These are phyloP conservation scores for Phytophthora tubulina DNA, from an alignment of 352 stramenopile genomes.

Conservation along the genomic window DNA sequence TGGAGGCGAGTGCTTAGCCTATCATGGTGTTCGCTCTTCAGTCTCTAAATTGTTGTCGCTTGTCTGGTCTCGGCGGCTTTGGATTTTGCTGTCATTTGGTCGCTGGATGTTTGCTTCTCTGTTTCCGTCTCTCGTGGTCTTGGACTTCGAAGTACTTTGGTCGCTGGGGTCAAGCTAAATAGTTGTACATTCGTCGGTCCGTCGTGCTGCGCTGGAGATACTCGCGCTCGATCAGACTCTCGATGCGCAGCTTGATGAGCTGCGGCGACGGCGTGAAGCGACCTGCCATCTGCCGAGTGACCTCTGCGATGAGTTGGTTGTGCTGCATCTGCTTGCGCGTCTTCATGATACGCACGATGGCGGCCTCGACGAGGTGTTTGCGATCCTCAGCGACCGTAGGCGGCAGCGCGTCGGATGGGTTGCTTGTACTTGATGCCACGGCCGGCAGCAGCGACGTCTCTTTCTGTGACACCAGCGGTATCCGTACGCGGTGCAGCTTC, in stretches of 20 bases:
- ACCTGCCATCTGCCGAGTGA: conserved; percentile 87
- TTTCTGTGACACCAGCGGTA: conserved; percentile 88
- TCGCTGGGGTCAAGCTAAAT: conserved; percentile 92
- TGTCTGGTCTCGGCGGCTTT: conserved; percentile 3
- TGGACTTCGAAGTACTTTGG: conserved; percentile 3
- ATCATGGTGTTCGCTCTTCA: not conserved
- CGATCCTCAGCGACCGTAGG: conserved; percentile 96
- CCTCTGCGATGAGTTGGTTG: conserved; percentile 92
- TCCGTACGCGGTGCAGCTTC: conserved; percentile 91
- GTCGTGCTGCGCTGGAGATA: conserved; percentile 96
- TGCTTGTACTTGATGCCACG: conserved; percentile 42
- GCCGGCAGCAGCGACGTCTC: conserved; percentile 69
- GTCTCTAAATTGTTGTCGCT: conserved; percentile 8
- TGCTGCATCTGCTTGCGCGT: conserved; percentile 93
- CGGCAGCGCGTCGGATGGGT: conserved; percentile 79
- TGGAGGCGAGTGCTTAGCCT: too few species aligned
- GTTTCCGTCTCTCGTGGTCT: conserved; percentile 2
- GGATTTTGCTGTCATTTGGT: conserved; percentile 3
- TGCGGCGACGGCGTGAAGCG: conserved; percentile 95
- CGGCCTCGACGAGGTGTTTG: conserved; percentile 95
- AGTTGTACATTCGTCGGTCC: conserved; percentile 97
- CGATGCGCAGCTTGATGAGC: conserved; percentile 98
- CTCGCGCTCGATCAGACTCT: conserved; percentile 99
- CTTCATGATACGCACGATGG: conserved; percentile 98
- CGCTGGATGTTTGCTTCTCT: not conserved